These are phyloP conservation scores for Linum tenue DNA, from an alignment of 345 rosid species.

Conservation along the genomic window DNA sequence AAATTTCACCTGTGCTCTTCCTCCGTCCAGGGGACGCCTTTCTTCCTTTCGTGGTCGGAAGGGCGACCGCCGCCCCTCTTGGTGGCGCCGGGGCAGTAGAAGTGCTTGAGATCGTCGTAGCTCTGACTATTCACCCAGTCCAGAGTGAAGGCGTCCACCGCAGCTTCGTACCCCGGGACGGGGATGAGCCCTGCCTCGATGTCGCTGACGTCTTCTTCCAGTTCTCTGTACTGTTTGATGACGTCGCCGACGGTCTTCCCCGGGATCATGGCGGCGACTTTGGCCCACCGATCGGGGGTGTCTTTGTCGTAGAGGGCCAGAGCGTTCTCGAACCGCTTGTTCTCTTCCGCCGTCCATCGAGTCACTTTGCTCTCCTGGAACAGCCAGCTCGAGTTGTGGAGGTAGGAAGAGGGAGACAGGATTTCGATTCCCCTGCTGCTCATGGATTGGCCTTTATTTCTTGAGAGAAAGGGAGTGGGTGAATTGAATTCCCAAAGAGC, in stretches of 20 bases:
- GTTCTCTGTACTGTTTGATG: conserved; percentile 76
- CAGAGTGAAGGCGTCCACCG: conserved; percentile 64
- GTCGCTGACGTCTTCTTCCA: conserved; percentile 87
- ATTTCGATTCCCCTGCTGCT: conserved; percentile 53
- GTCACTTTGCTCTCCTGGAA: conserved; percentile 56
- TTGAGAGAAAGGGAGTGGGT: no score
- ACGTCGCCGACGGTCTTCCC: conserved; percentile 90
- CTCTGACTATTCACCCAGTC: conserved; percentile 55
- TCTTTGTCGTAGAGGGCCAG: conserved; percentile 75
- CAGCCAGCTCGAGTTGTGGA: conserved; percentile 70
- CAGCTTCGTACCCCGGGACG: conserved; percentile 49
- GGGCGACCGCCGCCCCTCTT: conserved; percentile 47
- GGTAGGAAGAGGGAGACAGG: conserved; percentile 59
- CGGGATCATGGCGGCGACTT: conserved; percentile 84
- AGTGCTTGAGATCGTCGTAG: conserved; percentile 38
- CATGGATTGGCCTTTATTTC: conserved; percentile 28
- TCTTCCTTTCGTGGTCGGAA: conserved; percentile 87
- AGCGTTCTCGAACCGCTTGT: conserved; percentile 89
- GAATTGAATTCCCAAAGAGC: conserved; percentile 29
- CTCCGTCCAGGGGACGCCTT: conserved; percentile 99
- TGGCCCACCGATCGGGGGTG: conserved; percentile 83
- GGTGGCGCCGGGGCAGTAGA: conserved; percentile 52
- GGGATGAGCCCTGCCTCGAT: conserved; percentile 93
- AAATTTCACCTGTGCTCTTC: conserved; percentile 86
- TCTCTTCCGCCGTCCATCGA: conserved; percentile 85